Evolutionary conservation across 192 early-diverging fungal species (phyloP).

Genomic region (Anaeromyces robustus): DNA sequence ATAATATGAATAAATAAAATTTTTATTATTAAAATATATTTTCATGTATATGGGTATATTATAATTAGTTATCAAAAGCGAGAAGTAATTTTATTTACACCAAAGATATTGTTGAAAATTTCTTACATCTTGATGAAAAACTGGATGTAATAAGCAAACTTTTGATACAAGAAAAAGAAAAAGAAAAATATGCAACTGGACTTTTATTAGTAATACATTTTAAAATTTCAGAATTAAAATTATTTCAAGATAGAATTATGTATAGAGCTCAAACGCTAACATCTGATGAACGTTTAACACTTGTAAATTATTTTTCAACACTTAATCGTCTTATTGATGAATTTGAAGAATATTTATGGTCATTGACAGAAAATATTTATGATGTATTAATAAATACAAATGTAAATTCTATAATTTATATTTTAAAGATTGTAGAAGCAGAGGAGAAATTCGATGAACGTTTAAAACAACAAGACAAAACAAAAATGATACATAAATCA

Average conservation of each 20-base stretch:
- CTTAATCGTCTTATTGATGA: slow-evolving; percentile 64
- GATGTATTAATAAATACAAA: slow-evolving; percentile 57
- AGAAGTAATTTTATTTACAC: slow-evolving; percentile 92
- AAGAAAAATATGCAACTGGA: slow-evolving; percentile 50
- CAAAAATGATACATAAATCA: slow-evolving; percentile 23
- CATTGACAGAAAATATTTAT: slow-evolving; percentile 59
- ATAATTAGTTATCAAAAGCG: slow-evolving; percentile 60
- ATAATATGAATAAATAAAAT: too few species aligned
- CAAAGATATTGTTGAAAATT: slow-evolving; percentile 67
- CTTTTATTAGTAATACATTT: slow-evolving; percentile 80
- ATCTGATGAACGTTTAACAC: slow-evolving; percentile 65
- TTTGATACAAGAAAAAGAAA: slow-evolving; percentile 46
- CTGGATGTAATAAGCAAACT: slow-evolving; percentile 52
- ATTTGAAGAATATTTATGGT: slow-evolving; percentile 82
- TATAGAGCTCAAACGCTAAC: slow-evolving; percentile 47
- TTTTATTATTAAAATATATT: too few species aligned
- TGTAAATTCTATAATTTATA: slow-evolving; percentile 57
- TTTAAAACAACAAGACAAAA: slow-evolving; percentile 25
- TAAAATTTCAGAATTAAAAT: slow-evolving; percentile 69
- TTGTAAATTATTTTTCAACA: slow-evolving; percentile 70
- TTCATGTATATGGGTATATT: background rate
- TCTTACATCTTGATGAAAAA: slow-evolving; percentile 72
- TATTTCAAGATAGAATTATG: slow-evolving; percentile 74
- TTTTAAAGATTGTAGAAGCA: slow-evolving; percentile 87
- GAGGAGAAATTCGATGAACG: slow-evolving; percentile 85